A percentile compares a stretch with the other conserved stretches of the same genome.
Evolutionary conservation across 2,329 filamentous ascomycete genomes (phyloP).

Genomic region (Paradendryphiella salina): DNA sequence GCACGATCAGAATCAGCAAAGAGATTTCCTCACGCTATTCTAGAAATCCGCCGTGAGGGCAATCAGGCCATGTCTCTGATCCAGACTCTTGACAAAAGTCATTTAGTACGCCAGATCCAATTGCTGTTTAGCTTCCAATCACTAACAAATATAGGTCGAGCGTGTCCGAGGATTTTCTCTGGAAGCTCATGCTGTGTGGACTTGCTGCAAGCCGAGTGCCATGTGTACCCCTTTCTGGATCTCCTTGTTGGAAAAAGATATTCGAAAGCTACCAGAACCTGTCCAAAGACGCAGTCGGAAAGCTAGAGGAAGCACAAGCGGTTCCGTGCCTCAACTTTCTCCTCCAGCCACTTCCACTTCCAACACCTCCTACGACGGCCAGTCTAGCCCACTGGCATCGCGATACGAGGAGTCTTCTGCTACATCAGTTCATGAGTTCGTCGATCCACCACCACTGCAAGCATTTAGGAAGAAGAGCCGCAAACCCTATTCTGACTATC

Average conservation of each 20-base stretch:
- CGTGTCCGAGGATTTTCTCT: slow-evolving; percentile 59
- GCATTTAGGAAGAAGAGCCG: slow-evolving; percentile 51
- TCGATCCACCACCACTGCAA: slow-evolving; percentile 47
- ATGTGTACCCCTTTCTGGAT: slow-evolving; percentile 56
- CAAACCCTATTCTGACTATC: slow-evolving; percentile 36
- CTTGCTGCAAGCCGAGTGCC: slow-evolving; percentile 49
- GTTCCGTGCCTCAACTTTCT: slow-evolving; percentile 30
- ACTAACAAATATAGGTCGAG: slow-evolving; percentile 48
- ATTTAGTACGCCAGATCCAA: slow-evolving; percentile 47
- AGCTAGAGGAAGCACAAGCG: slow-evolving; percentile 27
- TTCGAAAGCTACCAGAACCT: slow-evolving; percentile 56
- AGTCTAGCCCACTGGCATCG: slow-evolving; percentile 36
- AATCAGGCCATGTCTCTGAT: slow-evolving; percentile 46
- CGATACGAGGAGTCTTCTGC: slow-evolving; percentile 41
- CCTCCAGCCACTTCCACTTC: slow-evolving; percentile 46
- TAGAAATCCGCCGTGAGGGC: slow-evolving; percentile 57
- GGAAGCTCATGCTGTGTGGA: slow-evolving; percentile 58
- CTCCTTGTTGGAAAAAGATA: slow-evolving; percentile 54
- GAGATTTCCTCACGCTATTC: slow-evolving; percentile 56
- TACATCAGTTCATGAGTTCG: slow-evolving; percentile 42
- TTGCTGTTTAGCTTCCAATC: not conserved
- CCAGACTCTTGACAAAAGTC: slow-evolving; percentile 51
- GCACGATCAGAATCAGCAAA: slow-evolving; percentile 25
- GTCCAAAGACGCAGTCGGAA: slow-evolving; percentile 36
- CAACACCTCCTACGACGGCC: slow-evolving; percentile 45